Conservation (phyloP, 257 asterid genomes). For the Forsythia viridissima region DNA sequence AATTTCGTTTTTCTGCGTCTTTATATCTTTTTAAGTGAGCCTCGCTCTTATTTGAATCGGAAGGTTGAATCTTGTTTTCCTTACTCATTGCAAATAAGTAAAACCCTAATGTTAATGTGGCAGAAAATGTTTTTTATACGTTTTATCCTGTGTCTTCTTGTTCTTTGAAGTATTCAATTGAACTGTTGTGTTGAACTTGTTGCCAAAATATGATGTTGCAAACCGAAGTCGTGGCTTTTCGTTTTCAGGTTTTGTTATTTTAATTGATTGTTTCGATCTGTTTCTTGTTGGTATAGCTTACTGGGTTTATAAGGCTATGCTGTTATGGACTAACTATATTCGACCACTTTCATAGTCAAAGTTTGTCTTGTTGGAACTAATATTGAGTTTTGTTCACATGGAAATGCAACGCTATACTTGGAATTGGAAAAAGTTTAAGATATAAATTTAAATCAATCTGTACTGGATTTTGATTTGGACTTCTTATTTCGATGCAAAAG, state of each 20-base stretch:
- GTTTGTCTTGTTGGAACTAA: not conserved
- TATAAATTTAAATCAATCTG: not conserved
- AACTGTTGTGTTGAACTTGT: constrained; percentile 7
- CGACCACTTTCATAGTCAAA: not conserved
- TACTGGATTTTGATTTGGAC: not conserved
- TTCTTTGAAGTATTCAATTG: not conserved
- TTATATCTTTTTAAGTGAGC: not conserved
- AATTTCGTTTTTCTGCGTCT: constrained; percentile 1
- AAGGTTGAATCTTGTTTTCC: not conserved
- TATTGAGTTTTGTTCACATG: not conserved
- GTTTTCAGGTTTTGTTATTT: constrained; percentile 10
- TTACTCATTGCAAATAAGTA: constrained; percentile 2
- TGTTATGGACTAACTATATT: not conserved
- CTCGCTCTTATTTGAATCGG: not conserved
- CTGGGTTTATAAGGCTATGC: not conserved
- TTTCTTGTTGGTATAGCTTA: not conserved
- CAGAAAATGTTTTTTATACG: not conserved
- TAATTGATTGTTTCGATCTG: constrained; percentile 10
- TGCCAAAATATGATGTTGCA: constrained; percentile 13
- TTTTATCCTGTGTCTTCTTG: too few relatives aligned
- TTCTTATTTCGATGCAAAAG: not conserved
- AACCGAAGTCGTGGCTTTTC: not conserved
- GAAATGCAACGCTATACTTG: constrained; percentile 8
- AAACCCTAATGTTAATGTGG: constrained; percentile 8
- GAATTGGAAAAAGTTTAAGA: constrained; percentile 1